Base-by-base conservation (phyloP, 352 stramenopile genomes). In the Phytophthora podocarpi region DNA sequence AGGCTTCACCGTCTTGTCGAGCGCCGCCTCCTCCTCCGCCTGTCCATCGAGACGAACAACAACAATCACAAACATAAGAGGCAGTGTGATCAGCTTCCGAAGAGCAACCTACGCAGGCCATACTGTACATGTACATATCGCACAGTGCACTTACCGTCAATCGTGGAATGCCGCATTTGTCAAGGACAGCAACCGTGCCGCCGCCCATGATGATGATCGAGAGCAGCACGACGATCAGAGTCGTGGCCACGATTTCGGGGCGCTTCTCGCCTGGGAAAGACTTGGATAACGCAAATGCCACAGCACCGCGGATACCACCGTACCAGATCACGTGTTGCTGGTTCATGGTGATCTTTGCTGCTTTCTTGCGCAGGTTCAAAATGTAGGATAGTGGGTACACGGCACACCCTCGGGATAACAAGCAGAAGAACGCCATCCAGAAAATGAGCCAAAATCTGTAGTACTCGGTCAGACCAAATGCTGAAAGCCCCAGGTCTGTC, bases 251-350 rank as follows among this genome's bases (percentile, higher is more conserved):
- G 36, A 98, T 89, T 59, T 95, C 79, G 54, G 95, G 82, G 21
- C 80, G 71, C 67, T 91, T 93, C 31, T 93, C 81, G 15, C 83
- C 77, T 8, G 95, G 91, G 63, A 98, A 98, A 5, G 78, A 90
- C 66, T 95, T 91, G 54, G 91, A 91, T 51, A 96, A 79, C 24
- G 91, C 88, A 63, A 97, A 98, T 0, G 93, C 91, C 5, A 98
- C 90, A 26, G 94, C 96, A 16, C 94, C 94, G 21, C 96, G 88
- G 39, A 98, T 78, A 10, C 95, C 95, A 32, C 89, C 93, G 78
- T 98, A 98, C 86, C 89, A 98, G 52, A 98, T 92, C 89, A 98
- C 97, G 75, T 97, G 89, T 60, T 96, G 88, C 53, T 96, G 93
- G 64, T 97, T 97, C 31, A 71, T 61, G n/a, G 82, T 91, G 59